Percentiles rank a stretch among this genome's conserved stretches.
Evolutionary conservation across 2,329 filamentous ascomycete species (phyloP).

Genomic region (Nemania bipapillata): DNA sequence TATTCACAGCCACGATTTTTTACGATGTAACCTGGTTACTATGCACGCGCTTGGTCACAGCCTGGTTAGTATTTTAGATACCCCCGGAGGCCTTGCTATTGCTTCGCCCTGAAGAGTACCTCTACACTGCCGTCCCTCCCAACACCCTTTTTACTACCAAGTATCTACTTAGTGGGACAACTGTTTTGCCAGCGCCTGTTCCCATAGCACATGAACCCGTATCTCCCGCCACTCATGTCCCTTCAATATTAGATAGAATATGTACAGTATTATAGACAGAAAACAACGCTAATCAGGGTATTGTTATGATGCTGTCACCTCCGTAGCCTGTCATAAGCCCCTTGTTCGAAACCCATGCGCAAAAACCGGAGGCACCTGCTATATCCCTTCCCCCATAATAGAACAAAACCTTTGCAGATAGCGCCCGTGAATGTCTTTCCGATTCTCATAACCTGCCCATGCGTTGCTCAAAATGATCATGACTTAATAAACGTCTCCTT

Average conservation of each 20-base stretch:
- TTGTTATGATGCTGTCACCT: slow-evolving; percentile 42
- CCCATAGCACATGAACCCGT: neutral
- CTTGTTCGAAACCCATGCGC: slow-evolving; percentile 29
- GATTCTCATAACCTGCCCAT: slow-evolving; percentile 33
- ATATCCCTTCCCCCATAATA: slow-evolving; percentile 36
- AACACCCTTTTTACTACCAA: neutral
- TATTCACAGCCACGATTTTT: too few relatives aligned
- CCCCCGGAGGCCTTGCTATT: neutral
- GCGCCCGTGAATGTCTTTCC: slow-evolving; percentile 44
- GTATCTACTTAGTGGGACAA: slow-evolving; percentile 1
- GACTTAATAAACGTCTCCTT: slow-evolving; percentile 42
- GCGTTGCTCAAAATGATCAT: slow-evolving; percentile 36
- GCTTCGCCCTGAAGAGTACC: slow-evolving; percentile 6
- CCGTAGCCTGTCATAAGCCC: slow-evolving; percentile 27
- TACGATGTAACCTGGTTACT: too few relatives aligned
- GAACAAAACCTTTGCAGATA: slow-evolving; percentile 39
- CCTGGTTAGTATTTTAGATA: neutral
- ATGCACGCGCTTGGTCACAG: neutral
- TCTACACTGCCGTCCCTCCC: neutral
- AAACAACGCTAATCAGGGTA: slow-evolving; percentile 45
- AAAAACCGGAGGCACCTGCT: slow-evolving; percentile 33
- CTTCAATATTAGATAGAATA: slow-evolving; percentile 35
- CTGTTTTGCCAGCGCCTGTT: slow-evolving; percentile 18
- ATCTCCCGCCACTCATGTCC: slow-evolving; percentile 28
- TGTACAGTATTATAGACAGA: slow-evolving; percentile 46